These are phyloP conservation scores for Backusella liffmaniae DNA, from an alignment of 192 early-diverging fungal species.

Conservation along the genomic window DNA sequence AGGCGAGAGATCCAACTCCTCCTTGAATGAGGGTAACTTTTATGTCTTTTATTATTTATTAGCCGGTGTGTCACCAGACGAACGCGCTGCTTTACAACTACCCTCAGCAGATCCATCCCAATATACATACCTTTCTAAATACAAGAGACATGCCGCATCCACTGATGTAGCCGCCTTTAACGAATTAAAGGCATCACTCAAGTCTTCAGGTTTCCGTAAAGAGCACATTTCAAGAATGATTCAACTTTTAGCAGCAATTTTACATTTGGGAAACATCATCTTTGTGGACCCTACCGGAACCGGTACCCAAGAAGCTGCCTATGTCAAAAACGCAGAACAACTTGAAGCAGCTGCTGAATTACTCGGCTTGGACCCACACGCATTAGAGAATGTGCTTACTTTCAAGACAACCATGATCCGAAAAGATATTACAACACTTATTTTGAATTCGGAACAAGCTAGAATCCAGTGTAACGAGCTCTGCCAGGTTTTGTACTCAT, in stretches of 20 bases:
- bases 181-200: conserved; percentile 58
- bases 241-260: conserved; percentile 79
- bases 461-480: conserved; percentile 76
- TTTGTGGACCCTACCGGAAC: conserved; percentile 67
- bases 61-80: conserved; percentile 63
- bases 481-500: conserved; percentile 77
- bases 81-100: conserved; percentile 49
- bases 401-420: conserved; percentile 85
- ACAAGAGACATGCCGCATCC: conserved; percentile 45
- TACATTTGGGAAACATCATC: conserved; percentile 85
- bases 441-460: conserved; percentile 81
- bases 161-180: conserved; percentile 57
- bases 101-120: conserved; percentile 52
- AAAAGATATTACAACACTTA: conserved; percentile 85
- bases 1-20: conserved; percentile 47
- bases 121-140: conserved; percentile 55
- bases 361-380: conserved; percentile 70
- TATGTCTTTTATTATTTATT: conserved; percentile 84
- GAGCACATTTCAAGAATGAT: conserved; percentile 75
- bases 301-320: conserved; percentile 69
- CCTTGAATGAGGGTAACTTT: conserved; percentile 58
- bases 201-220: conserved; percentile 54
- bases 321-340: conserved; percentile 74
- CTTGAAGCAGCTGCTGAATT: conserved; percentile 73
- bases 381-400: conserved; percentile 71